Evolutionary conservation across 1,284 basidiomycete genomes (phyloP).

Genomic region (Mycosarcoma mackinlayi): DNA sequence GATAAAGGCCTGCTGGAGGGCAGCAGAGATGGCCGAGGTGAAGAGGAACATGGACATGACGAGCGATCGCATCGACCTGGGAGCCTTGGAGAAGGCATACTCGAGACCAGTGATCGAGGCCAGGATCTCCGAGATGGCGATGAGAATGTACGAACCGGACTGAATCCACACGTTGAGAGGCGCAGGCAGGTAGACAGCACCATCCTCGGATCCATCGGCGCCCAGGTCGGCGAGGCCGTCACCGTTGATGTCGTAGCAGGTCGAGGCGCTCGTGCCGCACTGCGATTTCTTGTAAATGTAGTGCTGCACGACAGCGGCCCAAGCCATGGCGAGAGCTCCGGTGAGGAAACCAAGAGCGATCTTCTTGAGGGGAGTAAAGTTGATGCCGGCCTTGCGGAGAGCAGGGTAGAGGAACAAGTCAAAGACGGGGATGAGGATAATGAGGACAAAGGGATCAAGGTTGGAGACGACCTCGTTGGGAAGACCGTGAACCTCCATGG

Average conservation of each 20-base stretch:
- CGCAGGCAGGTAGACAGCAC: constrained; percentile 34
- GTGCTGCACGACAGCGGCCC: constrained; percentile 75
- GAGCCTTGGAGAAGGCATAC: constrained; percentile 82
- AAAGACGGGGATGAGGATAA: constrained; percentile 70
- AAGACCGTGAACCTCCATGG: constrained; percentile 74
- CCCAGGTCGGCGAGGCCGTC: constrained; percentile 38
- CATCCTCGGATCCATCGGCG: constrained; percentile 21
- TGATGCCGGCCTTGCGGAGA: constrained; percentile 76
- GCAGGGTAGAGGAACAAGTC: constrained; percentile 77
- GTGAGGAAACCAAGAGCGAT: constrained; percentile 79
- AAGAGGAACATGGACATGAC: constrained; percentile 73
- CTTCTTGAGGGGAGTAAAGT: constrained; percentile 73
- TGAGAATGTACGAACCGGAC: constrained; percentile 70
- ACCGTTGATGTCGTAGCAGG: constrained; percentile 57
- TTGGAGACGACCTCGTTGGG: constrained; percentile 86
- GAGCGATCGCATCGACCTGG: constrained; percentile 69
- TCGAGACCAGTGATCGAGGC: constrained; percentile 83
- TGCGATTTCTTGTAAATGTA: constrained; percentile 73
- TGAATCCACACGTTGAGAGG: constrained; percentile 69
- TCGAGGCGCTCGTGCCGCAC: constrained; percentile 70
- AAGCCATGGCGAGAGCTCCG: constrained; percentile 73
- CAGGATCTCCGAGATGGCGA: constrained; percentile 75
- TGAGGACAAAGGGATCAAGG: constrained; percentile 76
- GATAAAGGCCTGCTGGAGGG: constrained; percentile 74
- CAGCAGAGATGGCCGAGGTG: constrained; percentile 73